These are phyloP conservation scores for Phragmites australis DNA, from an alignment of 176 grass and related monocot species.

Conservation along the genomic window DNA sequence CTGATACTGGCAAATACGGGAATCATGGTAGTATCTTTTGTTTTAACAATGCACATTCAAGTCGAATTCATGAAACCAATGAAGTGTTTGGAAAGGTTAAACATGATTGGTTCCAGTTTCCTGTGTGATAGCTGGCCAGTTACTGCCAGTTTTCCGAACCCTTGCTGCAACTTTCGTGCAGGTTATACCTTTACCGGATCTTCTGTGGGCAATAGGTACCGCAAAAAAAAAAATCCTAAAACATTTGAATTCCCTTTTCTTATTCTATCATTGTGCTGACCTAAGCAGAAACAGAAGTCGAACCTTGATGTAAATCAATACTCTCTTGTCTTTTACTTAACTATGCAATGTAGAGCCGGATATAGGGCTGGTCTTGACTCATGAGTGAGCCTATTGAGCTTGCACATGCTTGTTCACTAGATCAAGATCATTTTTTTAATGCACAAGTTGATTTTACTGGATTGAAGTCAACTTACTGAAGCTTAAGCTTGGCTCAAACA, in stretches of 20 bases:
- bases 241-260: no score
- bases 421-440: background rate
- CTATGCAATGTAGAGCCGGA: background rate
- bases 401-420: background rate
- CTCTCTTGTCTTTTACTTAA: background rate
- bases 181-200: background rate
- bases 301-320: background rate
- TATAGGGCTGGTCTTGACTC: background rate
- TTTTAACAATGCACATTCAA: background rate
- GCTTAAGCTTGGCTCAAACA: background rate
- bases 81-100: background rate
- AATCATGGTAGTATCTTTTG: constrained; percentile 8
- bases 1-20: background rate
- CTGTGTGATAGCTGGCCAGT: background rate
- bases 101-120: background rate
- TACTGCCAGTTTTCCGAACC: background rate
- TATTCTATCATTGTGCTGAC: background rate
- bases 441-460: background rate
- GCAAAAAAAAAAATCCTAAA: background rate
- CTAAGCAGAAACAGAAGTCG: background rate
- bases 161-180: background rate
- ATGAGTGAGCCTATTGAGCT: background rate
- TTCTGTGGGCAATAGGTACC: background rate
- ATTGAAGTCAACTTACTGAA: background rate
- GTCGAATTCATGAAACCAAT: background rate